These are phyloP conservation scores for Fusarium camptoceras DNA, from an alignment of 2,329 filamentous ascomycete genomes.

Conservation along the genomic window DNA sequence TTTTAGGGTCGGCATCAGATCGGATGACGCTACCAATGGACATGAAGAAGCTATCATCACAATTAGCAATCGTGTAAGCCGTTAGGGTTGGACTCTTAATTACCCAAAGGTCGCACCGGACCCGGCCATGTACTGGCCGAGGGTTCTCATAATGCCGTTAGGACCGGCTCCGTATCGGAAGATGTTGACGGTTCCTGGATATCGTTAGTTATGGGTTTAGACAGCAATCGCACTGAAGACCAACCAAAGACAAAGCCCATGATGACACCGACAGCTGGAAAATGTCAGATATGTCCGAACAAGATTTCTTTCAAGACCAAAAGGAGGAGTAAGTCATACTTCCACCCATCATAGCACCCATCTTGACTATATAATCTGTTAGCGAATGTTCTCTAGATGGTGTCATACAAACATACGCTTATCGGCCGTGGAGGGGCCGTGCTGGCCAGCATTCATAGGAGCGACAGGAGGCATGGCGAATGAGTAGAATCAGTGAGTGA, in stretches of 20 bases:
- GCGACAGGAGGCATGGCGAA: slow-evolving; percentile 57
- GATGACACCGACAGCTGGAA: slow-evolving; percentile 87
- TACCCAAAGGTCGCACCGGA: slow-evolving; percentile 98
- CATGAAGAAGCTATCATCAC: slow-evolving; percentile 84
- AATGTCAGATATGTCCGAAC: slow-evolving; percentile 47
- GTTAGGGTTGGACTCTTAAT: slow-evolving; percentile 7
- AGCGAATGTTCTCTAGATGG: slow-evolving; percentile 28
- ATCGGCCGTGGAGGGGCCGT: slow-evolving; percentile 65
- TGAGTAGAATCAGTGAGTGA: neutral
- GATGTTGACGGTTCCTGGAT: slow-evolving; percentile 87
- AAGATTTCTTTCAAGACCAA: neutral
- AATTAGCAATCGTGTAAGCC: slow-evolving; percentile 35
- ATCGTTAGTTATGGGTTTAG: slow-evolving; percentile 11
- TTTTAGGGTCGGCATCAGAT: slow-evolving; percentile 84
- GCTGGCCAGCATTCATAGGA: slow-evolving; percentile 55
- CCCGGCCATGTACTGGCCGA: slow-evolving; percentile 96
- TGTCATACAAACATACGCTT: slow-evolving; percentile 59
- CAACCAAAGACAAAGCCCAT: slow-evolving; percentile 98
- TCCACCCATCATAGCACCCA: slow-evolving; percentile 98
- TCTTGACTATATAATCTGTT: slow-evolving; percentile 67
- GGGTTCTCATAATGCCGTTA: slow-evolving; percentile 91
- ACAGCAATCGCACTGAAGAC: slow-evolving; percentile 40
- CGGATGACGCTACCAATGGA: slow-evolving; percentile 97
- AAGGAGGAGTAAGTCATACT: slow-evolving; percentile 71
- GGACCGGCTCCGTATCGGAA: slow-evolving; percentile 94